These are phyloP conservation scores for Kalmanozyma brasiliensis DNA, from an alignment of 1,284 basidiomycete genomes.

Conservation along the genomic window DNA sequence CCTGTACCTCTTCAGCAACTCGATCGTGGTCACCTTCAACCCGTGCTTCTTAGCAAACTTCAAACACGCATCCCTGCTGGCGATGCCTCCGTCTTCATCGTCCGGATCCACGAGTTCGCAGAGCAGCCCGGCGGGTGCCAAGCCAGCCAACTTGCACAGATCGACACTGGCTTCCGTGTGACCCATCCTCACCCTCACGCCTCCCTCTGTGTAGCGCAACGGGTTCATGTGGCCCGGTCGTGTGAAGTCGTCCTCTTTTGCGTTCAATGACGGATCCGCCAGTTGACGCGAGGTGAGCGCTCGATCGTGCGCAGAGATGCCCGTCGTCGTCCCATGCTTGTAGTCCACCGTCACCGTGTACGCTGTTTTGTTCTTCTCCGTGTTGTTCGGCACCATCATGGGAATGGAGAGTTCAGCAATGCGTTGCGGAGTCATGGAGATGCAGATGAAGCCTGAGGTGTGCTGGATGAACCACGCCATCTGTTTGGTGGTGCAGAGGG, in stretches of 20 bases:
- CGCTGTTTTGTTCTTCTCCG: conserved; percentile 91
- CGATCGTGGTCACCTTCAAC: conserved; percentile 92
- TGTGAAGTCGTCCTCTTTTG: conserved; percentile 77
- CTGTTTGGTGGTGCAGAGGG: conserved; percentile 82
- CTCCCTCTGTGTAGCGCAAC: conserved; percentile 84
- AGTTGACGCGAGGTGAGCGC: conserved; percentile 85
- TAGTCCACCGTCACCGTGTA: conserved; percentile 98
- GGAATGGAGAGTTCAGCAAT: conserved; percentile 85
- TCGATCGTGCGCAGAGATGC: conserved; percentile 95
- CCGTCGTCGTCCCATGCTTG: conserved; percentile 90
- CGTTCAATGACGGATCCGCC: conserved; percentile 69
- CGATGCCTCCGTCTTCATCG: conserved; percentile 86
- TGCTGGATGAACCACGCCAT: conserved; percentile 99
- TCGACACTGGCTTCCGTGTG: conserved; percentile 96
- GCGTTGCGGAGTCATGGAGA: conserved; percentile 81
- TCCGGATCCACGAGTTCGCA: conserved; percentile 97
- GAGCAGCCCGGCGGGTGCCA: conserved; percentile 83
- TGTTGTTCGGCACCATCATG: conserved; percentile 91
- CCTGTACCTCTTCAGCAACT: conserved; percentile 72
- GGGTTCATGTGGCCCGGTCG: conserved; percentile 96
- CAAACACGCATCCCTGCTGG: conserved; percentile 90
- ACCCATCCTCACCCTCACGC: conserved; percentile 83
- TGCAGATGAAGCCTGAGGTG: conserved; percentile 87
- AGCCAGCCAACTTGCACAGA: conserved; percentile 81
- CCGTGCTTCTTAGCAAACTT: conserved; percentile 91